Evolutionary conservation across 2,329 filamentous ascomycete species (phyloP), one percentile per base, ranked within the genome.

Genomic region (Penicillium sp.): DNA sequence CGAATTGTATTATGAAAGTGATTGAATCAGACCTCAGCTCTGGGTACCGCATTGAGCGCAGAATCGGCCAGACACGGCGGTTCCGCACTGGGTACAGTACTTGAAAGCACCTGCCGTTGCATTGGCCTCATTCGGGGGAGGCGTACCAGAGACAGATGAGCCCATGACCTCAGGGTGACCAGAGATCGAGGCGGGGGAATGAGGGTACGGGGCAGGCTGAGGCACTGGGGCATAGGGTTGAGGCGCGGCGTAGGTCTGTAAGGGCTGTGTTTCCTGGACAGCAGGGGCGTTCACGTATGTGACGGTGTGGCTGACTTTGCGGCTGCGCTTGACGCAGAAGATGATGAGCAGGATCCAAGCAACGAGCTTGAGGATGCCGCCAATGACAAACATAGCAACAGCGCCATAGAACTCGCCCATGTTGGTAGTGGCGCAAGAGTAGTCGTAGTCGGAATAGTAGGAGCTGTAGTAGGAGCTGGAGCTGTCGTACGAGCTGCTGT

Each of bases 311-410:
- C 45, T 42, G n/a, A 22, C 45, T 17, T 32, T 26, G 17, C 49
- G 56, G 29, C 29, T 40, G 43, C 56, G 56, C 43, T 54, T 55
- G 17, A 58, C 49, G 45, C 54, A 56, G 53, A 51, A 58, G 37
- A 58, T 34, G 19, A 57, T 56, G 26, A 57, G 50, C 9, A 58
- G 49, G 28, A 58, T 48, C 56, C 56, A 58, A 21, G 44, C 53
- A 22, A 31, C 47, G 49, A 58, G 51, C 34, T 57, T 54, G 34
- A 51, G 35, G 4, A 56, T 22, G 22, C 47, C 56, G 6, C 54
- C 56, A n/a, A 58, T 52, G 6, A 45, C 53, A 24, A 58, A 33
- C 21, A 47, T 35, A 28, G 53, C 55, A 28, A 56, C 21, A 10
- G 42, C 54, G 8, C 35, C 56, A 33, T 57, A 58, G 38, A 50